Evolutionary conservation across 495 filamentous ascomycete species (phyloP).

Genomic region (Talaromyces liani): DNA sequence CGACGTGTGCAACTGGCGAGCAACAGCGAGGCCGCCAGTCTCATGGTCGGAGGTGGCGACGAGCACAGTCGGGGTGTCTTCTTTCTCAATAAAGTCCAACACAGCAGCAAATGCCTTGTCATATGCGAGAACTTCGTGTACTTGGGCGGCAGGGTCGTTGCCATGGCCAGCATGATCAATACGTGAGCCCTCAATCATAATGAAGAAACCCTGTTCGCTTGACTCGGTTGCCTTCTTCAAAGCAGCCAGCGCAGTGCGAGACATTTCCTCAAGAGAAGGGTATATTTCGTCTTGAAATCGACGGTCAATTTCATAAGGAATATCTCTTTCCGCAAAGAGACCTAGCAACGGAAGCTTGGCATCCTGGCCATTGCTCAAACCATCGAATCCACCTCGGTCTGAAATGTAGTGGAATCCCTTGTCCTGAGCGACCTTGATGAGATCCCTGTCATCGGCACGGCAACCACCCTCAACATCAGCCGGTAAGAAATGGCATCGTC

Average conservation of each 20-base stretch:
- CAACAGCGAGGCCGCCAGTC: constrained; percentile 78
- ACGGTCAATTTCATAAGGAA: constrained; percentile 90
- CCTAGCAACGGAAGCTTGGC: constrained; percentile 79
- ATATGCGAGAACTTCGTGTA: constrained; percentile 88
- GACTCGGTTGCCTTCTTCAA: constrained; percentile 77
- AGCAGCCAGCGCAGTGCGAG: constrained; percentile 67
- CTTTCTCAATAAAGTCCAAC: constrained; percentile 73
- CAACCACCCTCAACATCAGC: constrained; percentile 73
- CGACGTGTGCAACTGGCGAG: constrained; percentile 58
- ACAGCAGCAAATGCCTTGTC: constrained; percentile 79
- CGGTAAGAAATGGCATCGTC: constrained; percentile 86
- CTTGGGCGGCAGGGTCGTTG: constrained; percentile 93
- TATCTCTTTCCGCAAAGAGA: constrained; percentile 74
- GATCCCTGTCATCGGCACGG: constrained; percentile 62
- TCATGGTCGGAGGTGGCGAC: constrained; percentile 93
- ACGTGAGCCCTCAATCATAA: constrained; percentile 95
- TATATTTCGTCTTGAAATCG: constrained; percentile 68
- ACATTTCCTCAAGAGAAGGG: constrained; percentile 89
- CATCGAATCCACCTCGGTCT: constrained; percentile 69
- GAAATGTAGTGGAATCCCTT: constrained; percentile 75
- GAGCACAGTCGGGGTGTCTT: constrained; percentile 65
- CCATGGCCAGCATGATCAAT: constrained; percentile 95
- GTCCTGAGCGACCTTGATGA: constrained; percentile 58
- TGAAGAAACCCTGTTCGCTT: constrained; percentile 89
- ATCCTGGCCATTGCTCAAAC: constrained; percentile 57